These are phyloP conservation scores for Trypanosoma mega DNA, from an alignment of 208 protist genomes.

Conservation along the genomic window DNA sequence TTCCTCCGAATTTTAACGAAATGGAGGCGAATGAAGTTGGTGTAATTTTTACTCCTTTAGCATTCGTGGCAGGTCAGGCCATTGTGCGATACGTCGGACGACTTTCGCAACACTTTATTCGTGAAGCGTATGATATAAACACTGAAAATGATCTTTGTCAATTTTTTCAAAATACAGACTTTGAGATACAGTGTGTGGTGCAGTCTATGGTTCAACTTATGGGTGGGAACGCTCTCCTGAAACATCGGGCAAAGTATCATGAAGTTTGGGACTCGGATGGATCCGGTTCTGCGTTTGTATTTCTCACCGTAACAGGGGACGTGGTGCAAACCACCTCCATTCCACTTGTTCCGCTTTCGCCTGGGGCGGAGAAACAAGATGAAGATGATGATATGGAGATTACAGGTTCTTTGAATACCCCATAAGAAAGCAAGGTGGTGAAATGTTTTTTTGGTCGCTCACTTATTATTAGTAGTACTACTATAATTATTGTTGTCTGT, in stretches of 20 bases:
- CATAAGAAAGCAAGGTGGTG: too few relatives aligned
- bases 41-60: conserved; percentile 73
- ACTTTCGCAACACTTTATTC: conserved; percentile 91
- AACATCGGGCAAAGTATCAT: conserved; percentile 83
- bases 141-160: conserved; percentile 40
- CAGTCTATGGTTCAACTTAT: conserved; percentile 74
- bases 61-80: conserved; percentile 77
- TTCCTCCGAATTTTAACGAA: conserved; percentile 39
- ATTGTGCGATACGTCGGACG: conserved; percentile 84
- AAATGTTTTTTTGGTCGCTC: too few relatives aligned
- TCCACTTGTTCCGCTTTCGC: conserved; percentile 9
- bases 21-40: conserved; percentile 33
- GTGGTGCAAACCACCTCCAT: conserved; percentile 57
- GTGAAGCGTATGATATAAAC: conserved; percentile 67
- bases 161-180: conserved; percentile 77
- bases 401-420: too few relatives aligned
- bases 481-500: too few relatives aligned
- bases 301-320: conserved; percentile 87
- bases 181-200: conserved; percentile 78
- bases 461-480: too few relatives aligned
- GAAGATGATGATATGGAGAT: neutral
- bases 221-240: conserved; percentile 85
- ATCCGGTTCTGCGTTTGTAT: conserved; percentile 68
- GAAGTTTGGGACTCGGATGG: conserved; percentile 83
- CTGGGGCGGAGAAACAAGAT: neutral